phyloP scores from a whole-genome alignment of 257 asterid species.

The Nicotiana knightiana region DNA sequence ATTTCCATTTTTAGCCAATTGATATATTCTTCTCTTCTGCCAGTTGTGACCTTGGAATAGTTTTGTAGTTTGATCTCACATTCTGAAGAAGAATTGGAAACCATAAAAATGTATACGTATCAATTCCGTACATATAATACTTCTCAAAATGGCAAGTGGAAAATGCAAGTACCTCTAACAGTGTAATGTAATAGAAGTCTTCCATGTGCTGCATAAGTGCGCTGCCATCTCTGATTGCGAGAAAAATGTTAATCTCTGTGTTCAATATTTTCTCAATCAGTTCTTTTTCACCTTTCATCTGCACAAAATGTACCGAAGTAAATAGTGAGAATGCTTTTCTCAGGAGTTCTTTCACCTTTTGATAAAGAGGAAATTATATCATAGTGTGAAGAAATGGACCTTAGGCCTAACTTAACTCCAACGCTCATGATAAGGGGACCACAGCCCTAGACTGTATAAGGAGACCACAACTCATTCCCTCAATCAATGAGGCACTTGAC shows the following conservation, averaged over 20 bases:
- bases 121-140: neutral
- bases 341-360: neutral
- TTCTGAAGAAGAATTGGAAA: slow-evolving; percentile 32
- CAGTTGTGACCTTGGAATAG: slow-evolving; percentile 35
- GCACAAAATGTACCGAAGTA: slow-evolving; percentile 9
- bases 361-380: neutral
- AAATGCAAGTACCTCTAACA: slow-evolving; percentile 62
- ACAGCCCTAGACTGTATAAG: no score
- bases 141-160: neutral
- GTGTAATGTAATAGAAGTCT: slow-evolving; percentile 81
- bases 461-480: no score
- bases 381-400: no score
- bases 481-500: no score
- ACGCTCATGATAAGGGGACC: no score
- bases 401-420: no score
- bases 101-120: neutral
- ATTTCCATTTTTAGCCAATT: slow-evolving; percentile 3
- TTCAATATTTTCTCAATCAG: slow-evolving; percentile 84
- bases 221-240: slow-evolving; percentile 91
- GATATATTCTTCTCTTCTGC: slow-evolving; percentile 31
- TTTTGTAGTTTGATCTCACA: slow-evolving; percentile 68
- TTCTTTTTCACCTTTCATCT: slow-evolving; percentile 97
- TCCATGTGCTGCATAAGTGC: slow-evolving; percentile 99
- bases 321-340: neutral
- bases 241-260: slow-evolving; percentile 90